Base-by-base conservation (phyloP, 2,329 filamentous ascomycete species). In the Verticillium tricorpus region DNA sequence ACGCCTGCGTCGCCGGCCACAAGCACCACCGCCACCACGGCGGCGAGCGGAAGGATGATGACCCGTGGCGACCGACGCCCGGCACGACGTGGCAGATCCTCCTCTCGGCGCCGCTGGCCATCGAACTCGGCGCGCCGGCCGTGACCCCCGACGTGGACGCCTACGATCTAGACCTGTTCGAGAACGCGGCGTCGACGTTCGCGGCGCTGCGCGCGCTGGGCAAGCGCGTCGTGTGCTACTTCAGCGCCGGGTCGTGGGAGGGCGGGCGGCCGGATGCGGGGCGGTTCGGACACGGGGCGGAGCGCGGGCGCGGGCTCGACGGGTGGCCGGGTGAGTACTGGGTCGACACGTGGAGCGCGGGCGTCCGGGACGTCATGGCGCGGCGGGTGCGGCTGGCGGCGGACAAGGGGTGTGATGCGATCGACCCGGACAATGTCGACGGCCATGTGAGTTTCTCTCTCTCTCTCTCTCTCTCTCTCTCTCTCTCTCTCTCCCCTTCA, bases 371-470 rank as follows among this genome's bases (percentile, higher is more conserved):
- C n/a, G 88, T 91, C 68, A 91, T 92, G 87, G 74, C 74, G 59
- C 69, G 72, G 35, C 80, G 89, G 28, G 82, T 91, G 37, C 77
- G 83, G 56, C 68, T 86, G 52, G 89, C 89, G 0, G 73, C 73
- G n/a, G 63, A 78, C 28, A 89, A 89, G 70, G 86, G 86, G 5
- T 91, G 88, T 66, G 83, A 89, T 69, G 89, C 83, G 5, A 82
- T 91, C 8, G 89, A 91, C 70, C 86, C 88, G 0, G 89, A 91
- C 69, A 91, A 91, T 66, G 82, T 91, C 6, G 89, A 90, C 68
- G 87, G 80, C 2, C 90, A 85, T 70, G 79, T 82, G 68, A 74
- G 78, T 77, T 34, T 12, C 9, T 25, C 4, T 2, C 2, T 25
- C 25, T 25, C 25, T 25, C n/a, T n/a, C n/a, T n/a, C n/a, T n/a